A percentile compares a stretch with the other conserved stretches of the same genome.
Evolutionary conservation across 495 filamentous ascomycete species (phyloP).

Genomic region (Amorphotheca resinae): DNA sequence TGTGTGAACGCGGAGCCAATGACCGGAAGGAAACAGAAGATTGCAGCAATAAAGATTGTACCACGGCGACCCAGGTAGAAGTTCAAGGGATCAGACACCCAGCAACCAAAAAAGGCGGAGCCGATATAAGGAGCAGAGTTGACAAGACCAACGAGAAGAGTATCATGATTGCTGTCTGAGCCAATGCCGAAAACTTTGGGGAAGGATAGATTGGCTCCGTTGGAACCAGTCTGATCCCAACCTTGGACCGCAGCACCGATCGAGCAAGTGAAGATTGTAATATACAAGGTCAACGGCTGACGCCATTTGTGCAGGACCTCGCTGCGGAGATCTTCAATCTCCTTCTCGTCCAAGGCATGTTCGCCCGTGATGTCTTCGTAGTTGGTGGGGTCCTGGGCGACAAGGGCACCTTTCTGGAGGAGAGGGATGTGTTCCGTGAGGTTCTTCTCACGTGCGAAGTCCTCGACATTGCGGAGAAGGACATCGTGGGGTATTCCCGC

Average conservation of each 20-base stretch:
- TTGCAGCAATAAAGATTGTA: constrained; percentile 48
- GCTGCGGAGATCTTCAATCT: constrained; percentile 38
- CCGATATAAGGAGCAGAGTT: constrained; percentile 40
- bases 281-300: constrained; percentile 57
- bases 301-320: constrained; percentile 62
- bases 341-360: constrained; percentile 6
- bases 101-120: constrained; percentile 39
- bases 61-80: constrained; percentile 51
- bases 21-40: constrained; percentile 24
- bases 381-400: constrained; percentile 45
- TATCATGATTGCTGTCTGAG: constrained; percentile 23
- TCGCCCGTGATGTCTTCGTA: constrained; percentile 23
- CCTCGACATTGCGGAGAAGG: background rate
- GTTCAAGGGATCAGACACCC: constrained; percentile 62
- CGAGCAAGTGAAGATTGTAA: constrained; percentile 53
- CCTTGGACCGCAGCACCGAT: constrained; percentile 55
- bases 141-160: constrained; percentile 48
- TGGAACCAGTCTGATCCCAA: constrained; percentile 15
- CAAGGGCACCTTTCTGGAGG: constrained; percentile 60
- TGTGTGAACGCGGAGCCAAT: constrained; percentile 55
- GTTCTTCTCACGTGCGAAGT: background rate
- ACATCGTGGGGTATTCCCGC: background rate
- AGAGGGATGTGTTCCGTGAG: constrained; percentile 47
- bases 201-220: constrained; percentile 14
- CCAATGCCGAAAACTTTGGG: constrained; percentile 21